These are phyloP conservation scores for Withania somnifera DNA, from an alignment of 305 asterid species.

Conservation along the genomic window DNA sequence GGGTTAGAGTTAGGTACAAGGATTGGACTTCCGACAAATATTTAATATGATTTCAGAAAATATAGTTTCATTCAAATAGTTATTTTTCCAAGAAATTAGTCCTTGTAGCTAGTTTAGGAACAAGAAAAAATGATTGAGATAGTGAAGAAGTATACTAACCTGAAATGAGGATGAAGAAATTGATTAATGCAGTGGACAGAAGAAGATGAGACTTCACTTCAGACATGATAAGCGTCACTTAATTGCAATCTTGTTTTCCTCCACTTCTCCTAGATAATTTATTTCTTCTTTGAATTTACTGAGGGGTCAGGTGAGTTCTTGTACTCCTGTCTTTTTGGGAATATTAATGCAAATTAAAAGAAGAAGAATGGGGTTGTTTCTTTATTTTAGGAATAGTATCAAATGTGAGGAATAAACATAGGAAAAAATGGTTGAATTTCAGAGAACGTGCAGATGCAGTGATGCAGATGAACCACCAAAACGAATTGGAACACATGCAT, in stretches of 20 bases:
- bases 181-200: not conserved
- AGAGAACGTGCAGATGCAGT: not conserved
- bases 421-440: not conserved
- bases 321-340: not conserved
- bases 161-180: not conserved
- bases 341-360: not conserved
- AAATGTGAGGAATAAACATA: not conserved
- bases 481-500: not conserved
- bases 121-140: too few species aligned
- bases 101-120: too few species aligned
- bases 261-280: not conserved
- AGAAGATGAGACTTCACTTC: not conserved
- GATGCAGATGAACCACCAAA: not conserved
- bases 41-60: too few species aligned
- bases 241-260: not conserved
- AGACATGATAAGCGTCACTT: slow-evolving; percentile 1
- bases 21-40: too few species aligned
- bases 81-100: too few species aligned
- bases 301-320: not conserved
- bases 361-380: not conserved
- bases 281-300: not conserved
- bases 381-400: not conserved
- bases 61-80: too few species aligned
- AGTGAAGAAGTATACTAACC: not conserved
- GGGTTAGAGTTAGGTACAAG: not conserved